A percentile compares a stretch with the other conserved stretches of the same genome.
Evolutionary conservation across 2,329 filamentous ascomycete species (phyloP).

Genomic region (Lecanosticta acicola): DNA sequence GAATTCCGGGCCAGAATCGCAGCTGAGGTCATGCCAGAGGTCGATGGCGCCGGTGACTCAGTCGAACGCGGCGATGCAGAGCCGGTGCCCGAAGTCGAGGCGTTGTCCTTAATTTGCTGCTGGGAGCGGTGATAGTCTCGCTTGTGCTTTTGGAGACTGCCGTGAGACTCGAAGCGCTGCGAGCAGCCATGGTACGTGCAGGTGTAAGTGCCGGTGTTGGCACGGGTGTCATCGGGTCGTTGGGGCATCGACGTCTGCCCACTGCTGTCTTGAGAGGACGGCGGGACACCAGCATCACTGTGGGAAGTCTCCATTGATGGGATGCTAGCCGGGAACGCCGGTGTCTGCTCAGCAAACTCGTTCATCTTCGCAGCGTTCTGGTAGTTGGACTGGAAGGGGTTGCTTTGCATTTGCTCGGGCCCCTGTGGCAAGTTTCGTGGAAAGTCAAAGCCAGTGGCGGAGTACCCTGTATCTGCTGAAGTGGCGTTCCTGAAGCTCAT

Average conservation of each 20-base stretch:
- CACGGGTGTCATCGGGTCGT: conserved; percentile 59
- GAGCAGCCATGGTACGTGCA: conserved; percentile 93
- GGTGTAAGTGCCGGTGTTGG: conserved; percentile 85
- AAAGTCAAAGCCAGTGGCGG: conserved; percentile 35
- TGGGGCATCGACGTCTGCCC: conserved; percentile 26
- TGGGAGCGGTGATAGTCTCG: conserved; percentile 79
- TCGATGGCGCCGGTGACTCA: conserved; percentile 26
- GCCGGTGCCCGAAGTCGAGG: conserved; percentile 34
- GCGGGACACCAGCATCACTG: conserved; percentile 47
- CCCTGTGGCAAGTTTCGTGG: conserved; percentile 23
- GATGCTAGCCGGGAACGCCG: conserved; percentile 55
- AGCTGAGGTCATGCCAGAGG: conserved; percentile 47
- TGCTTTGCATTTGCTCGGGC: conserved; percentile 16
- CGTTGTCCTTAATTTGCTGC: conserved; percentile 37
- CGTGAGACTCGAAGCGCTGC: conserved; percentile 79
- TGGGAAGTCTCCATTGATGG: conserved; percentile 58
- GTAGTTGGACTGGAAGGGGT: conserved; percentile 26
- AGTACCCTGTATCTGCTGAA: conserved; percentile 24
- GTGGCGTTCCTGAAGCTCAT: conserved; percentile 44
- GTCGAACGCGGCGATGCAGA: conserved; percentile 29
- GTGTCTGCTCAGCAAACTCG: conserved; percentile 38
- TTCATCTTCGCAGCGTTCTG: conserved; percentile 26
- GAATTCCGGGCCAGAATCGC: conserved; percentile 63
- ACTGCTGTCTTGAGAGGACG: conserved; percentile 38
- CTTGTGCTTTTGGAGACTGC: conserved; percentile 89